Evolutionary conservation across 1,139 yeast species (phyloP).

Genomic region (Geotrichum cucujoidarum): DNA sequence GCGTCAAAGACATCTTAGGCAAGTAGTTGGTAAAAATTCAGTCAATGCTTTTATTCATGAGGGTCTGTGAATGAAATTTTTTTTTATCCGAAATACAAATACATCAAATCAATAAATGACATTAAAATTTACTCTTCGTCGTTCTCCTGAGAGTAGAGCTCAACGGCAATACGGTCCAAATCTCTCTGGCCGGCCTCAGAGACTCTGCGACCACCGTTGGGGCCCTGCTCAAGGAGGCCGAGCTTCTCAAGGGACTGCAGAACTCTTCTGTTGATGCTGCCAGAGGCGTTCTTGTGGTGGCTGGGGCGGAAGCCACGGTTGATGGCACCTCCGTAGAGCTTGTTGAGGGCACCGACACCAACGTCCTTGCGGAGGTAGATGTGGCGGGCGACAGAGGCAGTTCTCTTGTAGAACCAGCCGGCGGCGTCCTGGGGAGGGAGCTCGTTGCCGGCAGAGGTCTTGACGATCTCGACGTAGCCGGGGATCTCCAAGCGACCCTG

Average conservation of each 20-base stretch:
- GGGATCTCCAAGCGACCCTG: conserved; percentile 99
- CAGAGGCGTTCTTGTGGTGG: conserved; percentile 98
- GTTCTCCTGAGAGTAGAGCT: conserved; percentile 81
- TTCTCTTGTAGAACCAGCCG: conserved; percentile 99
- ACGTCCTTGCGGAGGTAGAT: conserved; percentile 98
- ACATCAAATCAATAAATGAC: conserved; percentile 29
- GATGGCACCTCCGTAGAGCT: conserved; percentile 97
- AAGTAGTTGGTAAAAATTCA: too few species aligned
- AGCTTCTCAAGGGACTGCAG: conserved; percentile 97
- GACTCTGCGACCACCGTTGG: conserved; percentile 99
- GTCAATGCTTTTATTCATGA: too few species aligned
- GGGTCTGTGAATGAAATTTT: not conserved
- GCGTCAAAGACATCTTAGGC: too few species aligned
- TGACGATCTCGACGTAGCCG: conserved; percentile 99
- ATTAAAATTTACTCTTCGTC: conserved; percentile 36
- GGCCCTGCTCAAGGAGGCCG: conserved; percentile 93
- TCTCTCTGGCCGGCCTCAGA: conserved; percentile 99
- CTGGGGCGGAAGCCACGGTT: conserved; percentile 99
- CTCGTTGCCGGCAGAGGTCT: conserved; percentile 98
- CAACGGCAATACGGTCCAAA: conserved; percentile 99
- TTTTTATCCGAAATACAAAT: conserved; percentile 8
- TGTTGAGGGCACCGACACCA: conserved; percentile 99
- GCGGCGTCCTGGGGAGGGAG: conserved; percentile 99
- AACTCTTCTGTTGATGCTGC: conserved; percentile 98
- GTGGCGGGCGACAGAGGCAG: conserved; percentile 99